A percentile compares a stretch with the other conserved stretches of the same genome.
Conservation (phyloP, 495 filamentous ascomycete species). For the Hypoxylon subgilvum region DNA sequence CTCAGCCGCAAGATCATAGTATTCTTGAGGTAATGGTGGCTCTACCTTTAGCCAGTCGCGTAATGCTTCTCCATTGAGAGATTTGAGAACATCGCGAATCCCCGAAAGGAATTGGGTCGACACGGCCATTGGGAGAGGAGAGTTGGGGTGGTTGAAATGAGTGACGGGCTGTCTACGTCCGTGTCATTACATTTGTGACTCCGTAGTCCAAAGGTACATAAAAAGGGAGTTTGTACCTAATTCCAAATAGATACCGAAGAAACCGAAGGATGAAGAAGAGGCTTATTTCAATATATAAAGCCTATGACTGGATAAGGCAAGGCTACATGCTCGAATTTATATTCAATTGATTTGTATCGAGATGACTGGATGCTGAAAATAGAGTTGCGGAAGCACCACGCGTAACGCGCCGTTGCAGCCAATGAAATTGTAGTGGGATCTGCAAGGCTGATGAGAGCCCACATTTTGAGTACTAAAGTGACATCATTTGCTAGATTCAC, state of each 20-base stretch:
- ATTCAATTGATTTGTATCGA: too few relatives aligned
- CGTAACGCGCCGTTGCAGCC: neutral
- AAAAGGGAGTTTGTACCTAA: too few relatives aligned
- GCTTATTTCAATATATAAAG: too few relatives aligned
- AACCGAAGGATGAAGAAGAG: too few relatives aligned
- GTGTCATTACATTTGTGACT: constrained; percentile 11
- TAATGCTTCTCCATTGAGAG: constrained; percentile 48
- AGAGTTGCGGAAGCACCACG: too few relatives aligned
- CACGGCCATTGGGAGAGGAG: constrained; percentile 45
- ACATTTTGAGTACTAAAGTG: neutral
- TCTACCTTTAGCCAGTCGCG: constrained; percentile 55
- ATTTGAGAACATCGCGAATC: constrained; percentile 48
- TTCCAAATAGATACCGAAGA: too few relatives aligned
- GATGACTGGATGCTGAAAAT: too few relatives aligned
- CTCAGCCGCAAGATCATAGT: constrained; percentile 69
- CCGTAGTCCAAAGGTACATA: neutral
- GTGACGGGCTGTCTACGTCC: neutral
- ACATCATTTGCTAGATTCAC: too few relatives aligned
- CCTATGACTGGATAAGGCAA: too few relatives aligned
- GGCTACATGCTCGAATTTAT: too few relatives aligned
- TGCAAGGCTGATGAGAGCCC: constrained; percentile 2
- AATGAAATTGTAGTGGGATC: neutral
- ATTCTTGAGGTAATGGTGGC: constrained; percentile 60
- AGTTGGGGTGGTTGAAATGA: neutral
- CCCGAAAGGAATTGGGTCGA: constrained; percentile 48